Evolutionary conservation across 73 alveolate genomes (phyloP), one percentile per base, ranked within the genome.

Genomic region (Effrenium voratum): DNA sequence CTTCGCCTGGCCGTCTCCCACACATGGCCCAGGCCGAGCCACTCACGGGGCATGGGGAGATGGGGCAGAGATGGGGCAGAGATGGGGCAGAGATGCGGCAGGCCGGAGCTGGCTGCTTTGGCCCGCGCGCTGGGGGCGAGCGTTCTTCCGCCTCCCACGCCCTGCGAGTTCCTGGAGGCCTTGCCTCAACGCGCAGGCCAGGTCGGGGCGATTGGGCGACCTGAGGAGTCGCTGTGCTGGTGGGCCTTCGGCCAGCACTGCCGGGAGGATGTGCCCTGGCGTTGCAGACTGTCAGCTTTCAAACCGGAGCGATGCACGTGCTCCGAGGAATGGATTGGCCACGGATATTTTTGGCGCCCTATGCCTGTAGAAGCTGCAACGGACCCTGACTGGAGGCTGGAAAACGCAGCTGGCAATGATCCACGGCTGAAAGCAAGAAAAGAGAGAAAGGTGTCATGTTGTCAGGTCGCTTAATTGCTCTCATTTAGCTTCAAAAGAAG

Each of bases 101-200:
- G 95, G 95, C 77, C 41, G 34, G 95, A 87, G 30, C 70, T 87
- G 72, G 19, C 59, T 38, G 77, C 84, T 19, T 63, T 87, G 95
- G 95, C 95, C 36, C 26, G 44, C 52, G 43, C n/a, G 44, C 45
- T 28, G n/a, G 36, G 49, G 15, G 68, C 47, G 60, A 86, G 47
- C 44, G 79, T 70, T 46, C 84, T 87, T 83, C 95, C 95, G 32
- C 95, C 95, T 5, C 84, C 77, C 15, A 87, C 95, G 72, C 95
- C 95, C 95, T 87, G 95, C 40, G 95, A 87, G 38, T 87, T 60
- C 60, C 84, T 87, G 95, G 95, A 87, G 95, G 95, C 5, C 6
- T 60, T 38, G 34, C 4, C 75, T 19, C 5, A 38, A 38, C 40
- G 40, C 5, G 34, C 13, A 24, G 75, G 75, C 6, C 6, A 32